Base-by-base conservation (phyloP, 768 basidiomycete species). In the Phallus indusiatus region DNA sequence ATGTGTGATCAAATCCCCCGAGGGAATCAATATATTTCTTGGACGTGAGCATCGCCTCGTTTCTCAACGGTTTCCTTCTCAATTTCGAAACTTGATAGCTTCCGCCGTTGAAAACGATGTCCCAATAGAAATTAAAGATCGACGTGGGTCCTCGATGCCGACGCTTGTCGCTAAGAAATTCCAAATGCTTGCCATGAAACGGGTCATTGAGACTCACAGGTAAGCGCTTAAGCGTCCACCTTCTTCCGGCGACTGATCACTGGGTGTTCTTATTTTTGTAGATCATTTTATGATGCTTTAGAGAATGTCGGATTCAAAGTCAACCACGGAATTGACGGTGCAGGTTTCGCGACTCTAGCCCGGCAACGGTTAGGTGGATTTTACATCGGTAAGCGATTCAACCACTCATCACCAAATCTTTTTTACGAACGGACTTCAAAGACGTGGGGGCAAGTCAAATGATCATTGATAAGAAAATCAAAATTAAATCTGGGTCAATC, bases 391-490 rank as follows among this genome's bases (percentile, higher is more conserved):
- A 60, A 24, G 71, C 4, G 11, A 16, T 16, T 20, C 36, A 21
- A 56, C 18, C 28, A 5, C 14, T 48, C 18, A 12, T 22, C 36
- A 20, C 56, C 28, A 2, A 20, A 22, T 21, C 18, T 20, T 60
- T 18, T 42, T 35, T 20, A 22, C 47, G n/a, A 35, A 18, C 24
- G 10, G 18, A 18, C 0, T 59, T 57, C 49, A 0, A 53, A 82
- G 81, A 83, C 62, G 76, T 78, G 17, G 83, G 84, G 24, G 80
- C 78, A 10, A 78, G 78, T 60, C 77, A 84, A 67, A 70, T 81
- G 63, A 80, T 87, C 64, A 76, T 78, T 50, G 81, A 85, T 64
- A 83, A 84, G 5, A 80, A 82, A 65, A 83, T 87, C 74, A 85
- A 84, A 67, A 69, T 87, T 56, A 86, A 86, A 72, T 82, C 78